phyloP scores from a whole-genome alignment of 2,329 filamentous ascomycete species.

The Blumeriella jaapii region DNA sequence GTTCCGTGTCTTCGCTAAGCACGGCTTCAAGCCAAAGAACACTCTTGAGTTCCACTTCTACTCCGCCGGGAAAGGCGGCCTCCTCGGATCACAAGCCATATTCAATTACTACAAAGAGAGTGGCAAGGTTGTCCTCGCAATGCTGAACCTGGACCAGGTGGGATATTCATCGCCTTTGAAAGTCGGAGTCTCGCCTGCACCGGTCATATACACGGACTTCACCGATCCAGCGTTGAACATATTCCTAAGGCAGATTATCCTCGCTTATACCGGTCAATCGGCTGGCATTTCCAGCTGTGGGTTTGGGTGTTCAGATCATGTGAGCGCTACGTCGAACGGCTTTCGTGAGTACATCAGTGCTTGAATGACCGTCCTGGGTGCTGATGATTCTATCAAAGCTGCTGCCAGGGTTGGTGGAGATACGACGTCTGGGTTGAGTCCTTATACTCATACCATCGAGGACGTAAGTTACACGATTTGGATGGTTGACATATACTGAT shows the following conservation, averaged over 20 bases:
- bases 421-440: not conserved
- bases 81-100: constrained; percentile 78
- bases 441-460: not conserved
- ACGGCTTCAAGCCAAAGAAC: constrained; percentile 61
- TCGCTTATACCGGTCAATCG: constrained; percentile 1
- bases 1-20: constrained; percentile 63
- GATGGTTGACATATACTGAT: not conserved
- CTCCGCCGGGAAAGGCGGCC: constrained; percentile 73
- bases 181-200: too few species aligned
- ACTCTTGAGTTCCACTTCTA: constrained; percentile 96
- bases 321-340: constrained; percentile 6
- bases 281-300: constrained; percentile 1
- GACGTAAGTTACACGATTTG: constrained; percentile 1
- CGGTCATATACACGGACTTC: constrained; percentile 3
- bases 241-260: not conserved
- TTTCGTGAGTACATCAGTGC: constrained; percentile 2
- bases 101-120: constrained; percentile 66
- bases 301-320: constrained; percentile 7
- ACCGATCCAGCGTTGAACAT: constrained; percentile 3
- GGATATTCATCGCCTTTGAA: constrained; percentile 32
- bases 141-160: constrained; percentile 97
- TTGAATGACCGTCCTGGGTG: not conserved
- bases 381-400: not conserved
- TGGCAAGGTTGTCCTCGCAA: constrained; percentile 69
- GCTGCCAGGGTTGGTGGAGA: constrained; percentile 3